Evolutionary conservation across 2,329 filamentous ascomycete genomes (phyloP).

Genomic region (Aciculosporium take): DNA sequence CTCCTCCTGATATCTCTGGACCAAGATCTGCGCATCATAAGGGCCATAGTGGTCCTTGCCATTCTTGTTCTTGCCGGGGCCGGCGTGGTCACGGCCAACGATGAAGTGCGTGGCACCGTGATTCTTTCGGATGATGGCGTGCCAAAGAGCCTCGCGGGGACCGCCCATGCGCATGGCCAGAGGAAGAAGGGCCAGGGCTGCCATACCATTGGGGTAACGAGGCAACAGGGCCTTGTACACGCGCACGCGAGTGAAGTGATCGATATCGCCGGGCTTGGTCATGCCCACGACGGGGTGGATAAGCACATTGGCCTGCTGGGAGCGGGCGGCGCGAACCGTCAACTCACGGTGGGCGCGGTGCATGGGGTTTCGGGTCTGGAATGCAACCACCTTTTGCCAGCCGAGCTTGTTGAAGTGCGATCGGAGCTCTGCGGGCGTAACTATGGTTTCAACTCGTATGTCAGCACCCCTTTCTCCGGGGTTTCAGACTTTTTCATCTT

Average conservation of each 20-base stretch:
- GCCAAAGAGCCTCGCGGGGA: conserved; percentile 96
- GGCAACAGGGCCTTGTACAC: conserved; percentile 96
- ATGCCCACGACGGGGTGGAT: conserved; percentile 98
- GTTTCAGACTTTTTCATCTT: neutral
- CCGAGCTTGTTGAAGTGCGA: conserved; percentile 98
- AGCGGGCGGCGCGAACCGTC: conserved; percentile 89
- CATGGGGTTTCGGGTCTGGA: conserved; percentile 99
- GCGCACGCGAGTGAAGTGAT: conserved; percentile 97
- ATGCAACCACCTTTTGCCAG: conserved; percentile 94
- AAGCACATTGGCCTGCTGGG: conserved; percentile 93
- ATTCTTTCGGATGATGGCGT: conserved; percentile 99
- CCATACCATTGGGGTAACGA: conserved; percentile 98
- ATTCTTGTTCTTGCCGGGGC: conserved; percentile 95
- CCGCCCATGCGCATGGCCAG: conserved; percentile 99
- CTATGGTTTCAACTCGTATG: conserved; percentile 26
- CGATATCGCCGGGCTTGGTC: conserved; percentile 97
- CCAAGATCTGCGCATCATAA: conserved; percentile 90
- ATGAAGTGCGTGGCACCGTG: conserved; percentile 99
- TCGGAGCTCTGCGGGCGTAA: conserved; percentile 87
- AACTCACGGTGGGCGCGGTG: conserved; percentile 96
- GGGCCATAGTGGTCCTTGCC: conserved; percentile 95
- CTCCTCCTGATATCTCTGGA: conserved; percentile 93
- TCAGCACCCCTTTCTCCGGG: neutral
- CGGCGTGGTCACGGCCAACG: conserved; percentile 94
- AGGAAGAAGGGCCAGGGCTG: conserved; percentile 83